Percentiles rank a stretch among this genome's conserved stretches.
phyloP scores from a whole-genome alignment of 1,284 basidiomycete genomes.

The Termitomyces sp. region DNA sequence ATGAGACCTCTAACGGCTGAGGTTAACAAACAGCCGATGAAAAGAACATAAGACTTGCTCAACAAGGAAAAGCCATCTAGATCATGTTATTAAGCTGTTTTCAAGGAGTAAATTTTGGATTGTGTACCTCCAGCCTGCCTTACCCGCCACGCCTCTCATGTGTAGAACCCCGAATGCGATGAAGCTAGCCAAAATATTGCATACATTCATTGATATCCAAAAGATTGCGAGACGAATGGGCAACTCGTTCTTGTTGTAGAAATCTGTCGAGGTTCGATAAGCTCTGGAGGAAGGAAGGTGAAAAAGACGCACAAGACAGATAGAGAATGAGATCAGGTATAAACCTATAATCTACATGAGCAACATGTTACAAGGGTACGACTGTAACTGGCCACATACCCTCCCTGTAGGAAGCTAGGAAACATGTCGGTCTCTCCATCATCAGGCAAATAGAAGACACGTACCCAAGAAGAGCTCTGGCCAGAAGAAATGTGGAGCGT shows the following conservation, averaged over 20 bases:
- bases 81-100: constrained; percentile 20
- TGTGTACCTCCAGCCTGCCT: constrained; percentile 53
- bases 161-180: constrained; percentile 60
- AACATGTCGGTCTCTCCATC: constrained; percentile 28
- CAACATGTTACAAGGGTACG: not conserved
- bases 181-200: constrained; percentile 53
- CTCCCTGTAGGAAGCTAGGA: constrained; percentile 32
- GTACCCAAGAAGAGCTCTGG: constrained; percentile 38
- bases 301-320: constrained; percentile 44
- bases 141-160: constrained; percentile 51
- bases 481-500: constrained; percentile 46
- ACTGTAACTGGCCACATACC: constrained; percentile 12
- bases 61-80: constrained; percentile 15
- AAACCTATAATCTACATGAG: constrained; percentile 26
- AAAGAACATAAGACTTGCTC: constrained; percentile 4
- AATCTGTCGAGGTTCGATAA: constrained; percentile 33
- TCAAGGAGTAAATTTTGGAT: constrained; percentile 41
- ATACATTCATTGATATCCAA: constrained; percentile 59
- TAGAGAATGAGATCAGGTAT: constrained; percentile 65
- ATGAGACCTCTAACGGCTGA: constrained; percentile 30
- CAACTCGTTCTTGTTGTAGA: constrained; percentile 64
- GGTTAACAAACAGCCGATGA: not conserved
- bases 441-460: constrained; percentile 26
- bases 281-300: not conserved
- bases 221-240: constrained; percentile 64